Conservation (phyloP, 495 filamentous ascomycete genomes). For the Podospora didyma region DNA sequence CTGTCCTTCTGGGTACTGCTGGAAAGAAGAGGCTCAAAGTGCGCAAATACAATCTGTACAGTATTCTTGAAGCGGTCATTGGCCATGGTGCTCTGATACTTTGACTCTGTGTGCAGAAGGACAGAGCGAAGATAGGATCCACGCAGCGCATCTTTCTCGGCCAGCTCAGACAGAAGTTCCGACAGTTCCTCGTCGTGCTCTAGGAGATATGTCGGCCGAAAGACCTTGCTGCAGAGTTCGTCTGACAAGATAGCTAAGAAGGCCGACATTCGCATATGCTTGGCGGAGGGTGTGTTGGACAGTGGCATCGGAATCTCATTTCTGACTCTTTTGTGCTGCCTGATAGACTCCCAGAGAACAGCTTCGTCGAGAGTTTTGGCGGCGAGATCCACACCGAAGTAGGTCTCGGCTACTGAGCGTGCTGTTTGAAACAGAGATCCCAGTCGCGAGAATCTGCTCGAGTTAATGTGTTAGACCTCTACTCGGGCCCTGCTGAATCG, state of each 20-base stretch:
- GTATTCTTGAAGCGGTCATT: neutral
- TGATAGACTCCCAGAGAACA: conserved; percentile 1
- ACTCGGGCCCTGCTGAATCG: neutral
- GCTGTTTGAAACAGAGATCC: conserved; percentile 6
- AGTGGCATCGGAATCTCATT: conserved; percentile 13
- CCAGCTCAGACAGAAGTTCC: conserved; percentile 6
- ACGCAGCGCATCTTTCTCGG: neutral
- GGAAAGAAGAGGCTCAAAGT: neutral
- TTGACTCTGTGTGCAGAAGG: conserved; percentile 7
- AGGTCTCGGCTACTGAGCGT: neutral
- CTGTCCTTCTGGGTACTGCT: neutral
- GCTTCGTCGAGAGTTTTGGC: neutral
- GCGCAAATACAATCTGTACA: neutral
- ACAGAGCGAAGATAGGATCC: conserved; percentile 21
- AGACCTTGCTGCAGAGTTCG: conserved; percentile 10
- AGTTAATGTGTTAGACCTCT: neutral
- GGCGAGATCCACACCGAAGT: conserved; percentile 7
- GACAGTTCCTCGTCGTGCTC: neutral
- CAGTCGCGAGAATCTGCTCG: neutral
- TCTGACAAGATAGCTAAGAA: conserved; percentile 11
- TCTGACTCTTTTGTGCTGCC: neutral
- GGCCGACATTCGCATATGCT: conserved; percentile 21
- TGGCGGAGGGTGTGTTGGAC: conserved; percentile 13
- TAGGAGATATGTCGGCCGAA: conserved; percentile 19
- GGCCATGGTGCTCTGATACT: neutral